Percentiles rank a stretch among this genome's conserved stretches.
These are phyloP conservation scores for Fusarium sp. DNA, from an alignment of 2,329 filamentous ascomycete species.

Conservation along the genomic window DNA sequence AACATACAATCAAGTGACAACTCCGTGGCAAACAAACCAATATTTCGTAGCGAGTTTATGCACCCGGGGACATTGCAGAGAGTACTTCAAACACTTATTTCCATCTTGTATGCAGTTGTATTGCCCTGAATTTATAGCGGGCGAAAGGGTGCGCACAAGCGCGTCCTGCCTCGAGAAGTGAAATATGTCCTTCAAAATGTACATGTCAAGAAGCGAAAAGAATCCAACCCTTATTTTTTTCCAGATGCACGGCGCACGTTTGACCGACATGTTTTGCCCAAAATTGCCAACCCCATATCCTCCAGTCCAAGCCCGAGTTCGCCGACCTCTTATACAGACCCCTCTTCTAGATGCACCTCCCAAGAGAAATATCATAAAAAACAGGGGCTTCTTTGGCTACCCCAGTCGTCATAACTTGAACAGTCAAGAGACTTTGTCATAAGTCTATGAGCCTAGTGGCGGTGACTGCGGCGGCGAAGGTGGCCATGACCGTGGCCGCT, in stretches of 20 bases:
- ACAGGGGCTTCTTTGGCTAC: slow-evolving; percentile 4
- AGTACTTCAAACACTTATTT: background rate
- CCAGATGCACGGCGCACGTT: slow-evolving; percentile 24
- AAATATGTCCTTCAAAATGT: slow-evolving; percentile 50
- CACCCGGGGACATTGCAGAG: too few relatives aligned
- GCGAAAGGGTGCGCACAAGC: slow-evolving; percentile 30
- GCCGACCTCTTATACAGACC: slow-evolving; percentile 24
- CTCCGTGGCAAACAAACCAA: too few relatives aligned
- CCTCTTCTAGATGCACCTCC: slow-evolving; percentile 27
- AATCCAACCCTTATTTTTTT: slow-evolving; percentile 41
- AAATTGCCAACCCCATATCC: slow-evolving; percentile 38
- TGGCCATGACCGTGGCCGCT: slow-evolving; percentile 38
- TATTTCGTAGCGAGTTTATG: too few relatives aligned
- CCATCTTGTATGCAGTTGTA: slow-evolving; percentile 12
- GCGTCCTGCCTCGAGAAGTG: slow-evolving; percentile 31
- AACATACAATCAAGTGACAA: background rate
- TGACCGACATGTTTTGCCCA: slow-evolving; percentile 27
- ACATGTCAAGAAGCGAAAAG: slow-evolving; percentile 48
- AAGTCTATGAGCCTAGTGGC: slow-evolving; percentile 39
- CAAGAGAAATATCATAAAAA: slow-evolving; percentile 26
- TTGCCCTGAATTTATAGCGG: slow-evolving; percentile 40
- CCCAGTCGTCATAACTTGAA: slow-evolving; percentile 22
- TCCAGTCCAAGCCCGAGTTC: slow-evolving; percentile 24
- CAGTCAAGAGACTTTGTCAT: slow-evolving; percentile 23
- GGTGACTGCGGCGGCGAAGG: slow-evolving; percentile 49